Evolutionary conservation across 2,329 filamentous ascomycete genomes (phyloP).

Genomic region (Alternaria alternata): DNA sequence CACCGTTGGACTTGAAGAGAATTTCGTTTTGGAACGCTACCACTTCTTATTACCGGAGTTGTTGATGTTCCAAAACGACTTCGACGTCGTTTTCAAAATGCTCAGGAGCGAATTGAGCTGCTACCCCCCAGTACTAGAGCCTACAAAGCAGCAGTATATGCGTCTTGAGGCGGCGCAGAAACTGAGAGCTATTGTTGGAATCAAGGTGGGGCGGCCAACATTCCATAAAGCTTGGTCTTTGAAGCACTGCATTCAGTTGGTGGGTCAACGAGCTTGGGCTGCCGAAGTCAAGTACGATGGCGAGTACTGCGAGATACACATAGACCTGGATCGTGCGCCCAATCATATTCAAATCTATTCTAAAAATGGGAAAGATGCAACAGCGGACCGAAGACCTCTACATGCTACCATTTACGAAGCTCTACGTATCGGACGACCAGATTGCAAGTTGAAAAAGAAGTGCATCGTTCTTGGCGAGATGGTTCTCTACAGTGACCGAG

Average conservation of each 20-base stretch:
- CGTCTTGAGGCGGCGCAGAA: constrained; percentile 51
- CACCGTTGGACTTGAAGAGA: constrained; percentile 70
- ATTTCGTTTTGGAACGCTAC: constrained; percentile 65
- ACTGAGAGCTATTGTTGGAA: constrained; percentile 51
- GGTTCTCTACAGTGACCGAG: constrained; percentile 75
- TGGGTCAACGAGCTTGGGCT: constrained; percentile 68
- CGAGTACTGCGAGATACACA: constrained; percentile 86
- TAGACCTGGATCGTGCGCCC: constrained; percentile 68
- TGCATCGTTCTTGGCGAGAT: constrained; percentile 89
- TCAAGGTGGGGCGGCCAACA: constrained; percentile 56
- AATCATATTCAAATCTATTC: constrained; percentile 81
- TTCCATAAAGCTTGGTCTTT: constrained; percentile 63
- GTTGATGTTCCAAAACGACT: constrained; percentile 73
- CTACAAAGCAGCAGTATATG: constrained; percentile 39
- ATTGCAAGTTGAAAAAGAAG: constrained; percentile 66
- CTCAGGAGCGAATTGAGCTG: constrained; percentile 56
- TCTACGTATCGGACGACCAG: constrained; percentile 66
- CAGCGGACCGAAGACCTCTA: constrained; percentile 69
- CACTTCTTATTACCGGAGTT: constrained; percentile 76
- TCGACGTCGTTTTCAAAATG: constrained; percentile 66
- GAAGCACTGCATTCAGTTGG: constrained; percentile 75
- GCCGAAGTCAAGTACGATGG: constrained; percentile 86
- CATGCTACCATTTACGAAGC: constrained; percentile 71
- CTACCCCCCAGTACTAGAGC: constrained; percentile 50
- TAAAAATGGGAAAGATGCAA: constrained; percentile 91